These are phyloP conservation scores for Microsporum ferrugineum DNA, from an alignment of 2,329 filamentous ascomycete species.

Conservation along the genomic window DNA sequence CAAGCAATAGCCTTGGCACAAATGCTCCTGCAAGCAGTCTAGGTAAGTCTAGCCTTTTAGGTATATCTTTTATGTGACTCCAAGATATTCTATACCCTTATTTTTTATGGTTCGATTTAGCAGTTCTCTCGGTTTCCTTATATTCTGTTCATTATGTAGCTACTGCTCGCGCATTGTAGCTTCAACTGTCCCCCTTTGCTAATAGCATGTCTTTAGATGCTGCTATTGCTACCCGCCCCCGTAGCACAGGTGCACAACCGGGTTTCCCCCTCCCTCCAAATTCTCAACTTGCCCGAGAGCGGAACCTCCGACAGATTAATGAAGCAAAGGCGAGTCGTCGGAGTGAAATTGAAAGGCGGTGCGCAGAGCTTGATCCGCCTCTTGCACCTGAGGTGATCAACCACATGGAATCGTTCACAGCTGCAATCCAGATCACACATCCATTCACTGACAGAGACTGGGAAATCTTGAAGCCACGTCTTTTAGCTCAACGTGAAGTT, in stretches of 20 bases:
- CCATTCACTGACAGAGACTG: slow-evolving; percentile 59
- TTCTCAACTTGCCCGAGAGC: slow-evolving; percentile 28
- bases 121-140: background rate
- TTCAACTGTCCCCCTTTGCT: background rate
- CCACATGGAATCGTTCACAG: slow-evolving; percentile 63
- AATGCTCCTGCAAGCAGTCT: background rate
- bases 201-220: background rate
- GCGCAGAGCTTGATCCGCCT: slow-evolving; percentile 54
- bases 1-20: background rate
- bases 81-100: background rate
- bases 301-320: slow-evolving; percentile 51
- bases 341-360: slow-evolving; percentile 61
- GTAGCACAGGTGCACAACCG: background rate
- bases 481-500: slow-evolving; percentile 53
- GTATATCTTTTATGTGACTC: background rate
- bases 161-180: background rate
- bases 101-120: background rate
- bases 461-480: slow-evolving; percentile 55
- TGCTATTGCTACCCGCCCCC: background rate
- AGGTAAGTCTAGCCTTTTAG: background rate
- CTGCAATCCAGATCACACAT: slow-evolving; percentile 56
- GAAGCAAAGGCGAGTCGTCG: slow-evolving; percentile 53
- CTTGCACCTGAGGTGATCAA: slow-evolving; percentile 51
- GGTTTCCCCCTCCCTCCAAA: background rate
- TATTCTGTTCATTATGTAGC: background rate